Evolutionary conservation across 495 filamentous ascomycete species (phyloP), one percentile per base, ranked within the genome.

Genomic region (Aspergillus campestris): DNA sequence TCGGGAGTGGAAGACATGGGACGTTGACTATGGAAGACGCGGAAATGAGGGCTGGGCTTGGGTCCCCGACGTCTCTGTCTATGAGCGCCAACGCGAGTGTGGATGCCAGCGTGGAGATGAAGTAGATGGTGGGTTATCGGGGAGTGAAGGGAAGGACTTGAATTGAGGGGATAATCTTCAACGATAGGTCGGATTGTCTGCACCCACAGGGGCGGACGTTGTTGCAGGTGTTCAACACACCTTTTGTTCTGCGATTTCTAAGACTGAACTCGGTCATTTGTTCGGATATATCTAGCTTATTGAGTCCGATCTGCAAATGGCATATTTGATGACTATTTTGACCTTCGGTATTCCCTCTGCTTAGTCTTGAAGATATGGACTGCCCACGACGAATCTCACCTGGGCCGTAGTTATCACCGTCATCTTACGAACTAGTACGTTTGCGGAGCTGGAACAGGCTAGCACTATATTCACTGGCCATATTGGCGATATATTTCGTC

Each of bases 101-200:
- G 29, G 62, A 67, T 36, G 55, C 60, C 7, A 68, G 62, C 30
- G 57, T 66, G 34, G 62, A 65, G 38, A 40, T 58, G 52, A 64
- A 66, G 40, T 63, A 55, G 52, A 45, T 18, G 36, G 30, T 5
- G 14, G 9, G 9, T 3, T 29, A 3, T 8, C 10, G 8, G n/a
- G 34, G 14, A 32, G 24, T n/a, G 5, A 15, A 36, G 37, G 30
- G 37, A 14, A 15, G 31, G 24, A 43, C 9, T 34, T 12, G 32
- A 10, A 12, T 34, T 5, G 5, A 24, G 18, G 18, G 18, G 18
- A 24, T 24, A 1, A 24, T 24, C 18, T 24, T 24, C 18, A 24
- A 39, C 9, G 28, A 15, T 39, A 11, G 30, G 9, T 14, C 12
- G 15, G n/a, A 8, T 7, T 7, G 8, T 9, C 7, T 24, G 18